Evolutionary conservation across 1,139 yeast genomes (phyloP).

Genomic region (Magnusiomyces ingens): DNA sequence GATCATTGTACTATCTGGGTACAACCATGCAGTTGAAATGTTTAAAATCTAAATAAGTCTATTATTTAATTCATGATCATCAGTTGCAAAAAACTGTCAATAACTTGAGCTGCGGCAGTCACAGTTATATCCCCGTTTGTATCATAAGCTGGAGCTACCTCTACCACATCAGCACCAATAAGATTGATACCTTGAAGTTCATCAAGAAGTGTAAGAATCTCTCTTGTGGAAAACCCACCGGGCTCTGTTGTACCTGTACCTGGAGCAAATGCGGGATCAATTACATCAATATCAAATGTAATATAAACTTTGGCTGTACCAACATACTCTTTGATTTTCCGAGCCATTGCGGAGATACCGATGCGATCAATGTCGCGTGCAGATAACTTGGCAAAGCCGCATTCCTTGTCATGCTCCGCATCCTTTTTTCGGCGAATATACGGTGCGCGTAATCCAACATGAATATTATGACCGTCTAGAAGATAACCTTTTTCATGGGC

Average conservation of each 20-base stretch:
- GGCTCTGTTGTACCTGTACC: slow-evolving; percentile 83
- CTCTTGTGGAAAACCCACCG: slow-evolving; percentile 75
- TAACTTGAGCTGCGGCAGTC: slow-evolving; percentile 71
- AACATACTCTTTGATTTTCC: slow-evolving; percentile 46
- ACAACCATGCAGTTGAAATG: no score
- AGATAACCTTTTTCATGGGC: slow-evolving; percentile 48
- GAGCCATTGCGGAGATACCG: slow-evolving; percentile 42
- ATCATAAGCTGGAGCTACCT: slow-evolving; percentile 70
- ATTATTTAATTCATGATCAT: slow-evolving; percentile 18
- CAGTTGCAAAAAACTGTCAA: slow-evolving; percentile 25
- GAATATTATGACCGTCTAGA: slow-evolving; percentile 48
- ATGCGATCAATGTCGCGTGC: slow-evolving; percentile 64
- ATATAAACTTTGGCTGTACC: slow-evolving; percentile 60
- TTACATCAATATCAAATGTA: slow-evolving; percentile 69
- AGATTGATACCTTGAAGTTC: slow-evolving; percentile 50
- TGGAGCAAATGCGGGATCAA: slow-evolving; percentile 75
- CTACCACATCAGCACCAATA: slow-evolving; percentile 76
- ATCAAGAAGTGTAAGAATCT: slow-evolving; percentile 55
- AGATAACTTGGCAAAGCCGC: slow-evolving; percentile 54
- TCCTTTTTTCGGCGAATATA: slow-evolving; percentile 34
- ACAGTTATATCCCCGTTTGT: slow-evolving; percentile 57
- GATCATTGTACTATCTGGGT: no score
- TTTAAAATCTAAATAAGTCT: no score
- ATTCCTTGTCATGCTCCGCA: slow-evolving; percentile 54
- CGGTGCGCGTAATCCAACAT: slow-evolving; percentile 66